A percentile compares a stretch with the other conserved stretches of the same genome.
phyloP scores from a whole-genome alignment of 1,139 yeast genomes.

The Candida freyschussii region DNA sequence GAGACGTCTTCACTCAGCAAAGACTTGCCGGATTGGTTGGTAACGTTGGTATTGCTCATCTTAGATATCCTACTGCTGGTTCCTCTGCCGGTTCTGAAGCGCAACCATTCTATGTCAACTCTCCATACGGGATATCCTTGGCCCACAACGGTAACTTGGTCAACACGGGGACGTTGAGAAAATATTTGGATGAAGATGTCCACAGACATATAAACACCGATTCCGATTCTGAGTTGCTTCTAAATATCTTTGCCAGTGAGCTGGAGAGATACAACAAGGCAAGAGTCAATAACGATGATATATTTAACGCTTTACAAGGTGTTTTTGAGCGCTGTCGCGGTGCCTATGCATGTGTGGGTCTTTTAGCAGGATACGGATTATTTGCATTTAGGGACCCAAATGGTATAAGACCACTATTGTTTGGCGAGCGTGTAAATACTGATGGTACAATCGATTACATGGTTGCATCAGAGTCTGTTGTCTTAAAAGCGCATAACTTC shows the following conservation, averaged over 20 bases:
- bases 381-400: constrained; percentile 97
- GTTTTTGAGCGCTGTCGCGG: constrained; percentile 81
- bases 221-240: constrained; percentile 85
- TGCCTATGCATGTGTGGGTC: constrained; percentile 92
- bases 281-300: constrained; percentile 87
- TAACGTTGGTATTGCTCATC: constrained; percentile 91
- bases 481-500: constrained; percentile 89
- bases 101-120: constrained; percentile 96
- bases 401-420: constrained; percentile 87
- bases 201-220: constrained; percentile 98
- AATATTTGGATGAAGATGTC: constrained; percentile 84
- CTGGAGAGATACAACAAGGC: constrained; percentile 88
- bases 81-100: constrained; percentile 95
- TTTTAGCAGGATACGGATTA: constrained; percentile 94
- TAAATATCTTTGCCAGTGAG: constrained; percentile 88
- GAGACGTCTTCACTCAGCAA: constrained; percentile 87
- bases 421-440: constrained; percentile 68
- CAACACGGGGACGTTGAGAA: constrained; percentile 71
- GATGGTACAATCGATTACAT: constrained; percentile 85
- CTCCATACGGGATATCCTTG: constrained; percentile 89
- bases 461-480: constrained; percentile 96
- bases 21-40: constrained; percentile 82
- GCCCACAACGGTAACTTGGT: constrained; percentile 95
- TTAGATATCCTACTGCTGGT: constrained; percentile 99
- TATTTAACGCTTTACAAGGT: constrained; percentile 80